Percentiles rank a stretch among this genome's conserved stretches.
phyloP scores from a whole-genome alignment of 768 basidiomycete genomes.

The Pleurotus djamor region DNA sequence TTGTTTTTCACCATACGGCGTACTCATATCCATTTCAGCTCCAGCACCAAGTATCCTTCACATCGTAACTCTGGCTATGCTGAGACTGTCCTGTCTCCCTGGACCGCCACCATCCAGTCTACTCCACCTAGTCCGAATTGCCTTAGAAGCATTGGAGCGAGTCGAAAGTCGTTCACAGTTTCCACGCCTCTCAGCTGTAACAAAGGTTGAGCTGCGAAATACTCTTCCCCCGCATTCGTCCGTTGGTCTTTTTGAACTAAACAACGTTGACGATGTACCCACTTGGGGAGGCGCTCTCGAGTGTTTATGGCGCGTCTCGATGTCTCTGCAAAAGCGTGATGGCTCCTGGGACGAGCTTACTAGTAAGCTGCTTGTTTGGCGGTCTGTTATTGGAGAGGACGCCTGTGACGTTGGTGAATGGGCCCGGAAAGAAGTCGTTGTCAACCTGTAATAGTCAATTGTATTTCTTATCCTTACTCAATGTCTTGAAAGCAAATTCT shows the following conservation, averaged over 20 bases:
- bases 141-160: constrained; percentile 8
- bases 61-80: constrained; percentile 21
- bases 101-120: constrained; percentile 23
- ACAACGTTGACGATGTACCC: constrained; percentile 22
- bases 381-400: constrained; percentile 38
- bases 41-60: constrained; percentile 8
- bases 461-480: not conserved
- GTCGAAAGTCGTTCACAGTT: not conserved
- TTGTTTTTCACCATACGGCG: not conserved
- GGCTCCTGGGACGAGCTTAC: constrained; percentile 52
- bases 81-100: constrained; percentile 33
- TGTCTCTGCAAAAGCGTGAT: constrained; percentile 30
- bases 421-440: constrained; percentile 39
- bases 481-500: not conserved
- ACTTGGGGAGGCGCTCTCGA: constrained; percentile 55
- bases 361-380: constrained; percentile 54
- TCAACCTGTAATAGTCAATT: constrained; percentile 14
- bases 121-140: constrained; percentile 24
- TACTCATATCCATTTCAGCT: constrained; percentile 14
- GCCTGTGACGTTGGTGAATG: constrained; percentile 46
- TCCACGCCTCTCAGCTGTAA: constrained; percentile 10
- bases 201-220: not conserved
- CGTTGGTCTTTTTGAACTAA: constrained; percentile 31
- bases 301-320: constrained; percentile 52
- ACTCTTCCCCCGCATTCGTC: constrained; percentile 28